Evolutionary conservation across 495 filamentous ascomycete species (phyloP), one percentile per base, ranked within the genome.

Genomic region (Xylaria palmicola): DNA sequence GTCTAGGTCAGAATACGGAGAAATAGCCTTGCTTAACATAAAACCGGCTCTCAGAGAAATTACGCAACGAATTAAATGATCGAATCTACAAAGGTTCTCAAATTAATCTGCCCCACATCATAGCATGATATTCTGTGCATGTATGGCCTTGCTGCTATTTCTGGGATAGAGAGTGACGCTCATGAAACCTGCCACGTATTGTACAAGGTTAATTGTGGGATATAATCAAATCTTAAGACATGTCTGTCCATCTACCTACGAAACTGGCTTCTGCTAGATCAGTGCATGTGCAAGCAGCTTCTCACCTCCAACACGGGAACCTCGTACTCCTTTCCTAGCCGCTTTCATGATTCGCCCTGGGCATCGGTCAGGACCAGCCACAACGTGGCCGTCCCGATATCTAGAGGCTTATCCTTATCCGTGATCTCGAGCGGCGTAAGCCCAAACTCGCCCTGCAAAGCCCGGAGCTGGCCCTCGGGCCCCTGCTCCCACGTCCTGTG

Each of bases 361-460:
- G 29, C 24, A 27, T 61, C 59, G 7, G 41, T 47, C 12, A 61
- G 10, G 22, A 61, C 59, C 8, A 61, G n/a, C 59, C 59, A 61
- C 22, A 61, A 48, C 41, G 59, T 61, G 32, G 30, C 41, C 26
- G 41, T 27, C 12, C 47, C 40, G 19, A 61, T 41, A 40, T 55
- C 37, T 9, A 61, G 59, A 5, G 40, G 29, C 6, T 30, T 45
- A 17, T 13, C 47, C 6, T 32, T 45, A 13, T 9, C 19, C 17
- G 19, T 24, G 3, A 61, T 39, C 40, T 61, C 59, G 10, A 61
- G 41, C 29, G 39, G 49, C 39, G 26, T 29, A n/a, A 61, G 24
- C 2, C 59, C 59, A 22, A 54, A 61, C 1, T 55, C 40, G 12
- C 17, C 36, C 19, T 54, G 39, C 34, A 61, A 22, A 20, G 49